Conservation (phyloP, 257 asterid genomes). For the Scutellaria baicalensis region DNA sequence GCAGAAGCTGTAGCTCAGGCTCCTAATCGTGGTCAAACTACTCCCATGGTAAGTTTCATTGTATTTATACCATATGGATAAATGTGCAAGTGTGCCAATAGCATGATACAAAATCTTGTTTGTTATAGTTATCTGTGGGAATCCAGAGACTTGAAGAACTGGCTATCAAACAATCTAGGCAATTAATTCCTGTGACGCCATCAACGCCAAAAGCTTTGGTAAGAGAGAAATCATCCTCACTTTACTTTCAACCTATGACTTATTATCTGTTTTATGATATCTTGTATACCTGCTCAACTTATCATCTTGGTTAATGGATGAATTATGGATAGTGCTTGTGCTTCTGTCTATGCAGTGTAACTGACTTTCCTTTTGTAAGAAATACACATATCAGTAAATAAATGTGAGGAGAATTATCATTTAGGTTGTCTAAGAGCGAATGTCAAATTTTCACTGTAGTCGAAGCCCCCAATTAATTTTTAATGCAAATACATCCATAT, state of each 20-base stretch:
- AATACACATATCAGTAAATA: neutral
- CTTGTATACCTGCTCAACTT: neutral
- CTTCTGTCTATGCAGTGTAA: neutral
- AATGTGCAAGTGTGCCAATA: slow-evolving; percentile 7
- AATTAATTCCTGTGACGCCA: slow-evolving; percentile 71
- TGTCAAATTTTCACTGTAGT: neutral
- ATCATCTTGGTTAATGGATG: neutral
- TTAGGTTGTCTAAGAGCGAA: neutral
- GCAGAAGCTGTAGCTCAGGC: slow-evolving; percentile 79
- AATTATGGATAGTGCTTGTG: neutral
- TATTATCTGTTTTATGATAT: neutral
- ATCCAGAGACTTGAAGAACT: slow-evolving; percentile 73
- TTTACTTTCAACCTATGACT: neutral
- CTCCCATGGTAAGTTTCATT: slow-evolving; percentile 46
- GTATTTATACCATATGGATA: neutral
- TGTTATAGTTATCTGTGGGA: slow-evolving; percentile 46
- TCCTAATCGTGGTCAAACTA: slow-evolving; percentile 41
- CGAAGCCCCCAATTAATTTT: neutral
- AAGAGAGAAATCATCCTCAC: slow-evolving; percentile 15
- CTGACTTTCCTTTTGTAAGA: neutral
- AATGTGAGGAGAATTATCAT: neutral
- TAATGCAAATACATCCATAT: neutral
- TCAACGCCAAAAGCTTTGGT: slow-evolving; percentile 58
- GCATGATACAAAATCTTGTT: neutral
- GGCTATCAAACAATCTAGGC: slow-evolving; percentile 73